Conservation (phyloP, 1,284 basidiomycete genomes). For the Papiliotrema fonsecae region DNA sequence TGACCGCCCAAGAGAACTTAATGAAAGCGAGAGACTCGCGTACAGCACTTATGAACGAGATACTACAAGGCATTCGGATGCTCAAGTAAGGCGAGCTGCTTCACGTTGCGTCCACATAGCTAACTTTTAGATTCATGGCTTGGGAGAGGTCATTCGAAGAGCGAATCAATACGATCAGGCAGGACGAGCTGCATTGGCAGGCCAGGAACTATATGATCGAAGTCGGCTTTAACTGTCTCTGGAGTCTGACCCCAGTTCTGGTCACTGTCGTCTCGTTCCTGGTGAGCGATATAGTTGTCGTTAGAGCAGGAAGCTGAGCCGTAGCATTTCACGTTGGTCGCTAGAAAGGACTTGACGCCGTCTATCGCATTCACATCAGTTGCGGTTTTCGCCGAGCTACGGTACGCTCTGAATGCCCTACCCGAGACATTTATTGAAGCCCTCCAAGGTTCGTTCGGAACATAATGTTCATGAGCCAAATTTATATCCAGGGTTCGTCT, state of each 20-base stretch:
- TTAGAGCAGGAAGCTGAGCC: neutral
- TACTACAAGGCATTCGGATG: slow-evolving; percentile 86
- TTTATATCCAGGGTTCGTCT: slow-evolving; percentile 57
- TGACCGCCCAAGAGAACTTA: slow-evolving; percentile 75
- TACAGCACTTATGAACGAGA: slow-evolving; percentile 88
- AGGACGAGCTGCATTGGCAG: slow-evolving; percentile 75
- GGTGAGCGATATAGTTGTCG: slow-evolving; percentile 16
- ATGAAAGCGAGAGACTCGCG: slow-evolving; percentile 90
- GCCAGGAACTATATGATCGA: slow-evolving; percentile 81
- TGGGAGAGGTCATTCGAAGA: slow-evolving; percentile 89
- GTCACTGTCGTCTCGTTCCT: slow-evolving; percentile 48
- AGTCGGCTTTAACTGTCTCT: slow-evolving; percentile 73
- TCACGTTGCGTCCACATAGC: too few relatives aligned
- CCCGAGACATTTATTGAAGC: slow-evolving; percentile 87
- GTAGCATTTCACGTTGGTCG: slow-evolving; percentile 60
- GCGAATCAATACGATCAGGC: slow-evolving; percentile 66
- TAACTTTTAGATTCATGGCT: slow-evolving; percentile 64
- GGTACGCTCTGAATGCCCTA: slow-evolving; percentile 63
- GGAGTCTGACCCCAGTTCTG: slow-evolving; percentile 51
- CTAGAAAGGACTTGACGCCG: slow-evolving; percentile 65
- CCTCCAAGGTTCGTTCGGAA: slow-evolving; percentile 58
- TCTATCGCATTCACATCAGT: slow-evolving; percentile 73
- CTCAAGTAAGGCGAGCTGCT: slow-evolving; percentile 59
- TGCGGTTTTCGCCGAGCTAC: slow-evolving; percentile 79
- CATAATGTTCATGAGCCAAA: neutral